Conservation (phyloP, 768 basidiomycete genomes). For the Steccherinum ochraceum region DNA sequence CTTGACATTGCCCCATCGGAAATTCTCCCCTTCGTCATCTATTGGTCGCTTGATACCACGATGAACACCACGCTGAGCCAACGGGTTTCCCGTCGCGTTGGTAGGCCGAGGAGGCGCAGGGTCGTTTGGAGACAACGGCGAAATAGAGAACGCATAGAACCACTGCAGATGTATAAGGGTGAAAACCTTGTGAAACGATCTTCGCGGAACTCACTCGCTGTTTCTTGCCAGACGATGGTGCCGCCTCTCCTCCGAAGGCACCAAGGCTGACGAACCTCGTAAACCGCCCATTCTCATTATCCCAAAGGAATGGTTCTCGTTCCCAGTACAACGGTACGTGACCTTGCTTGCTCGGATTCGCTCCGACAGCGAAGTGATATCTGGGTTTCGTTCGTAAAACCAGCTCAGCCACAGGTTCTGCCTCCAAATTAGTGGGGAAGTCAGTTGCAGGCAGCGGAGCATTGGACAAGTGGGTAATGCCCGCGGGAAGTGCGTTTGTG, state of each 20-base stretch:
- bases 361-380: constrained; percentile 77
- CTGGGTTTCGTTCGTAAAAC: constrained; percentile 67
- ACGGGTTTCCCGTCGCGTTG: constrained; percentile 71
- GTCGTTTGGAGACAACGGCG: constrained; percentile 39
- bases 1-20: constrained; percentile 59
- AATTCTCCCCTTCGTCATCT: constrained; percentile 47
- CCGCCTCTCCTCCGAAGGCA: constrained; percentile 66
- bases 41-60: constrained; percentile 48
- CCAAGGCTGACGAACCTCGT: constrained; percentile 85
- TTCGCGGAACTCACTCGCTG: constrained; percentile 56
- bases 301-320: constrained; percentile 87
- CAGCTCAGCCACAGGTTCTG: constrained; percentile 58
- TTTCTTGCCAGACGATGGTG: constrained; percentile 52
- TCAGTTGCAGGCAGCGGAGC: constrained; percentile 39
- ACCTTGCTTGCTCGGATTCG: constrained; percentile 29
- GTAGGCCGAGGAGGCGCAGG: constrained; percentile 39
- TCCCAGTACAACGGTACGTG: constrained; percentile 78
- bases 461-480: constrained; percentile 55
- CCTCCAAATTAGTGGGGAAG: constrained; percentile 31
- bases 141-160: constrained; percentile 95
- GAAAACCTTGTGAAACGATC: neutral
- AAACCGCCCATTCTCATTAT: constrained; percentile 57
- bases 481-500: constrained; percentile 70
- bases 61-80: constrained; percentile 31
- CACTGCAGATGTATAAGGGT: constrained; percentile 45